Percentiles rank a stretch among this genome's conserved stretches.
phyloP scores from a whole-genome alignment of 176 grass and related monocot species.

The Neostapfia colusana region DNA sequence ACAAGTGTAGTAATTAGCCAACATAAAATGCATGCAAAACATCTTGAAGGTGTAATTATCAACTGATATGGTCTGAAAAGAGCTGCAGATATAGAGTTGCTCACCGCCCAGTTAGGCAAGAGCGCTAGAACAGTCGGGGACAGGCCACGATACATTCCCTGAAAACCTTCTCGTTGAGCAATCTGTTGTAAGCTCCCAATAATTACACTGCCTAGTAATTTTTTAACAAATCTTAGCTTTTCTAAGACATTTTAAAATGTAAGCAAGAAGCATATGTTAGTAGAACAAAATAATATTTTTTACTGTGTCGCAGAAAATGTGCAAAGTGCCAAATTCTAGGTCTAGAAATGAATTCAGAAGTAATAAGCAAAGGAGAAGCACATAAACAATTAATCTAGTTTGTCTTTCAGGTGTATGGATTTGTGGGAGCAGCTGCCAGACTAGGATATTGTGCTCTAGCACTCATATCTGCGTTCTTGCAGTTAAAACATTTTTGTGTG shows the following conservation, averaged over 20 bases:
- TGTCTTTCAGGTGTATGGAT: not conserved
- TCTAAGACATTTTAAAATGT: not conserved
- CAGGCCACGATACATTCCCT: conserved; percentile 89
- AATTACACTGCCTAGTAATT: conserved; percentile 76
- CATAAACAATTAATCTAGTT: not conserved
- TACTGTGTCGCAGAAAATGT: not conserved
- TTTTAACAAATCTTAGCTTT: conserved; percentile 33
- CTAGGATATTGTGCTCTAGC: not conserved
- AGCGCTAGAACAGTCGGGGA: conserved; percentile 86
- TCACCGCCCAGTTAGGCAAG: conserved; percentile 96
- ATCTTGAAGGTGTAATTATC: conserved; percentile 6
- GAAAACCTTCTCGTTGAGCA: conserved; percentile 72
- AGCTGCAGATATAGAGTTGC: conserved; percentile 40
- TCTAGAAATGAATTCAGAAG: conserved; percentile 4
- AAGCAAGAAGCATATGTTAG: not conserved
- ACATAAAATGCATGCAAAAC: not conserved
- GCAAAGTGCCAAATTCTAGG: conserved; percentile 13
- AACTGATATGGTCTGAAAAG: not conserved
- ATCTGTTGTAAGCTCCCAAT: conserved; percentile 87
- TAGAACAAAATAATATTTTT: not conserved
- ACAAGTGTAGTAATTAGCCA: not conserved
- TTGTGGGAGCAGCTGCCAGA: not conserved
- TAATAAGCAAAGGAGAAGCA: not conserved
- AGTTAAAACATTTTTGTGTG: not conserved
- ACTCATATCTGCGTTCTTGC: not conserved